Conservation (phyloP, 2,329 filamentous ascomycete genomes). For the Phialophora macrospora region DNA sequence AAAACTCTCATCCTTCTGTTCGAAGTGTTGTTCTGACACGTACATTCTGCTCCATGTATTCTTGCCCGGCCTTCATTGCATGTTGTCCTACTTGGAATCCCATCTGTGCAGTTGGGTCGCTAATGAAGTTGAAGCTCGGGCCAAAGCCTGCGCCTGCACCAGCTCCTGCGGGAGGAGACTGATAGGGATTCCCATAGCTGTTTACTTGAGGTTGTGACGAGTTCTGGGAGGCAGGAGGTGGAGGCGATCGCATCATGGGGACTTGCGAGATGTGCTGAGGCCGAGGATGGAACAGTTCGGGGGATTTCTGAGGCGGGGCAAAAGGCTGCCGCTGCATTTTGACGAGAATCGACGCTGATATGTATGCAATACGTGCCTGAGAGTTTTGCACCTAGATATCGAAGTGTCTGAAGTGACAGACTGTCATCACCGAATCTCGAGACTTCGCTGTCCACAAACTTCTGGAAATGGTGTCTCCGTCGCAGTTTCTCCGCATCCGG, state of each 20-base stretch:
- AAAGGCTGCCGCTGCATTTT: constrained; percentile 86
- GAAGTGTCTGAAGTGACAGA: constrained; percentile 8
- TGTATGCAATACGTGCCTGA: neutral
- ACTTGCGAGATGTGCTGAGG: constrained; percentile 98
- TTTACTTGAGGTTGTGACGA: constrained; percentile 53
- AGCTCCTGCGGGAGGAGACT: constrained; percentile 46
- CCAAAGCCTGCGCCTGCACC: constrained; percentile 43
- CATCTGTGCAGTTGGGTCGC: constrained; percentile 91
- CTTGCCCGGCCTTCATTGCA: constrained; percentile 87
- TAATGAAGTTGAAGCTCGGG: constrained; percentile 79
- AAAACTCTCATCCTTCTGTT: too few relatives aligned
- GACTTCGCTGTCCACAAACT: neutral
- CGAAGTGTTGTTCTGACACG: constrained; percentile 41
- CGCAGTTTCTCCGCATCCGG: constrained; percentile 11
- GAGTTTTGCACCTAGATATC: neutral
- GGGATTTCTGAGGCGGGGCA: constrained; percentile 76
- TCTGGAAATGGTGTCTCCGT: constrained; percentile 17
- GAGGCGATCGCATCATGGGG: constrained; percentile 92
- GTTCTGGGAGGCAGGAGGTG: constrained; percentile 70
- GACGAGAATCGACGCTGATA: constrained; percentile 3
- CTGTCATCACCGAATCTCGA: constrained; percentile 5
- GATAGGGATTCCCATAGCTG: constrained; percentile 57
- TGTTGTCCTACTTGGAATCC: constrained; percentile 92
- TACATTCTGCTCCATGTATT: constrained; percentile 95
- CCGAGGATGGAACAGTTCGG: constrained; percentile 93